Conservation (phyloP, 306 rosid species). For the Argentina anserina region DNA sequence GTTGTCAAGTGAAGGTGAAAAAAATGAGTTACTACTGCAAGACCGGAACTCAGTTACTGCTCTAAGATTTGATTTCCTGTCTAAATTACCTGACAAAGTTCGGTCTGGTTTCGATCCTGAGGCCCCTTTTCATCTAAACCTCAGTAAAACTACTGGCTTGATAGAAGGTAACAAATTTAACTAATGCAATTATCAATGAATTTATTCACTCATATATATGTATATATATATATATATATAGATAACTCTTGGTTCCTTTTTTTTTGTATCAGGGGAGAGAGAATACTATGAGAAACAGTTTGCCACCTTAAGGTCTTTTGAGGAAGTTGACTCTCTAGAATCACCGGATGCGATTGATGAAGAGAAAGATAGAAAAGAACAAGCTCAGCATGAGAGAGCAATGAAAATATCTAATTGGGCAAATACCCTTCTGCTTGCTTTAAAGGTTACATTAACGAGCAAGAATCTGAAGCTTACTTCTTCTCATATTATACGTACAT, state of each 20-base stretch:
- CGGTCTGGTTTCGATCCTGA: conserved; percentile 47
- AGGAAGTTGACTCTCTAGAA: conserved; percentile 31
- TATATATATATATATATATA: no score
- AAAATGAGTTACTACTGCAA: neutral
- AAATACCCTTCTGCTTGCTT: conserved; percentile 34
- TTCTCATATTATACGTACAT: neutral
- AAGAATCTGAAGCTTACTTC: neutral
- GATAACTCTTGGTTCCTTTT: no score
- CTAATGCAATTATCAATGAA: no score
- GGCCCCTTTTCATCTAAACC: conserved; percentile 36
- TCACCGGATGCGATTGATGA: conserved; percentile 18
- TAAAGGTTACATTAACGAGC: conserved; percentile 31
- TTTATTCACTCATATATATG: no score
- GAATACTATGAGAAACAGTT: conserved; percentile 48
- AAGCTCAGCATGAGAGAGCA: conserved; percentile 41
- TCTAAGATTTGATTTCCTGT: conserved; percentile 41
- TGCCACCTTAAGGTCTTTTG: conserved; percentile 42
- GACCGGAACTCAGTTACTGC: conserved; percentile 19
- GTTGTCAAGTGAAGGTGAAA: conserved; percentile 5
- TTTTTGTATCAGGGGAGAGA: conserved; percentile 32
- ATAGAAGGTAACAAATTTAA: conserved; percentile 55
- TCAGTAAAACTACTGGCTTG: conserved; percentile 42
- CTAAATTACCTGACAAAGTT: conserved; percentile 52
- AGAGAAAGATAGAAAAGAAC: conserved; percentile 27
- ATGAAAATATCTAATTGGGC: conserved; percentile 50